A percentile compares a stretch with the other conserved stretches of the same genome.
phyloP scores from a whole-genome alignment of 306 rosid genomes.

The Trifolium fragiferum region DNA sequence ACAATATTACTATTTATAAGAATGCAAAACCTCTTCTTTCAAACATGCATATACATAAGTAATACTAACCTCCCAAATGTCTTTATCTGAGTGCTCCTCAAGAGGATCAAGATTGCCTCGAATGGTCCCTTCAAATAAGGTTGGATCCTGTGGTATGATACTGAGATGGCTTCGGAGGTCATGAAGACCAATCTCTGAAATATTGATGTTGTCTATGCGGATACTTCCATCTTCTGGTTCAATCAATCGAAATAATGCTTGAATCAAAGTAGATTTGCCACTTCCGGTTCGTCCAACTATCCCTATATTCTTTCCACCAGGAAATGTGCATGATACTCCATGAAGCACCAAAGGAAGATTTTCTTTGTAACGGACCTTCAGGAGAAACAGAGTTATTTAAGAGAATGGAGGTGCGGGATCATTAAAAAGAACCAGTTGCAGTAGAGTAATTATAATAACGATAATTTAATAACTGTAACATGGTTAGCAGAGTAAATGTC shows the following conservation, averaged over 20 bases:
- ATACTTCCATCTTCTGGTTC: conserved; percentile 86
- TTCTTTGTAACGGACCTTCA: conserved; percentile 96
- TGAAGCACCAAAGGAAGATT: conserved; percentile 93
- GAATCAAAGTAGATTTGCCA: conserved; percentile 96
- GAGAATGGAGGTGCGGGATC: conserved; percentile 8
- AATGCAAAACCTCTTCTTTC: conserved; percentile 5
- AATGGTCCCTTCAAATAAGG: conserved; percentile 95
- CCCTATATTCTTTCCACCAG: conserved; percentile 93
- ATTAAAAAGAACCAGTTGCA: conserved; percentile 14
- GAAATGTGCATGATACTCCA: conserved; percentile 82
- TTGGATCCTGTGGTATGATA: conserved; percentile 98
- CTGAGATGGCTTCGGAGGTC: conserved; percentile 95
- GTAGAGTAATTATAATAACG: background rate
- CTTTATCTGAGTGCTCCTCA: conserved; percentile 90
- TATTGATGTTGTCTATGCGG: conserved; percentile 79
- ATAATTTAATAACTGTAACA: conserved; percentile 15
- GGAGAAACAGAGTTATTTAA: conserved; percentile 4
- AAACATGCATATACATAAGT: conserved; percentile 14
- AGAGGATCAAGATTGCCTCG: conserved; percentile 97
- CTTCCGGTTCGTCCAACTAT: conserved; percentile 99
- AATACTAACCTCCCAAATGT: conserved; percentile 84
- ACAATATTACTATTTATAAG: background rate
- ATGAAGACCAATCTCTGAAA: conserved; percentile 86
- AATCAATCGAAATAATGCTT: conserved; percentile 89
- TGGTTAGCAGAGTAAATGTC: conserved; percentile 6